Evolutionary conservation across 257 asterid species (phyloP).

Genomic region (Solanum commersonii): DNA sequence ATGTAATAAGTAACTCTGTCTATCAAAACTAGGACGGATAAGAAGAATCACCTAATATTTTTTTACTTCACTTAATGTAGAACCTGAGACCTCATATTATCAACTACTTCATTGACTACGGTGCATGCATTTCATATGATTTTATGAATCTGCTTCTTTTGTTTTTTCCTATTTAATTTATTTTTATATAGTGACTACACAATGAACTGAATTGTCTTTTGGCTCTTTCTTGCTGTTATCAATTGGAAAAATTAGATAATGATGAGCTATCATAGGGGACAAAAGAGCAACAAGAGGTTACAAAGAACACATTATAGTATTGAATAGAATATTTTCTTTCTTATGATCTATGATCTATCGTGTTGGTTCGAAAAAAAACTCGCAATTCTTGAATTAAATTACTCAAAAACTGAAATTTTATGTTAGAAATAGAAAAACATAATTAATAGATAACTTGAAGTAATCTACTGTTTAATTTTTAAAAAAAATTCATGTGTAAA

Average conservation of each 20-base stretch:
- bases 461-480: too few species aligned
- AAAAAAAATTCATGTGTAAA: too few species aligned
- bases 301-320: neutral
- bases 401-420: too few species aligned
- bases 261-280: neutral
- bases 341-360: too few species aligned
- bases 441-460: too few species aligned
- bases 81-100: too few species aligned
- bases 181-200: neutral
- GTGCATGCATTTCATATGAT: too few species aligned
- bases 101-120: neutral
- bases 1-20: too few species aligned
- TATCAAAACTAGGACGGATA: neutral
- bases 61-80: too few species aligned
- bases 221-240: neutral
- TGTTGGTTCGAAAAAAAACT: too few species aligned
- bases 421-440: too few species aligned
- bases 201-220: neutral
- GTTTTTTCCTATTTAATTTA: neutral
- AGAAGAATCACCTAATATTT: neutral
- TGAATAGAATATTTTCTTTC: neutral
- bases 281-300: neutral
- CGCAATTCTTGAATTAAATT: too few species aligned
- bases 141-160: neutral
- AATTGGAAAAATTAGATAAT: neutral